Base-by-base conservation (phyloP, 345 rosid species). In the Balakata baccata region DNA sequence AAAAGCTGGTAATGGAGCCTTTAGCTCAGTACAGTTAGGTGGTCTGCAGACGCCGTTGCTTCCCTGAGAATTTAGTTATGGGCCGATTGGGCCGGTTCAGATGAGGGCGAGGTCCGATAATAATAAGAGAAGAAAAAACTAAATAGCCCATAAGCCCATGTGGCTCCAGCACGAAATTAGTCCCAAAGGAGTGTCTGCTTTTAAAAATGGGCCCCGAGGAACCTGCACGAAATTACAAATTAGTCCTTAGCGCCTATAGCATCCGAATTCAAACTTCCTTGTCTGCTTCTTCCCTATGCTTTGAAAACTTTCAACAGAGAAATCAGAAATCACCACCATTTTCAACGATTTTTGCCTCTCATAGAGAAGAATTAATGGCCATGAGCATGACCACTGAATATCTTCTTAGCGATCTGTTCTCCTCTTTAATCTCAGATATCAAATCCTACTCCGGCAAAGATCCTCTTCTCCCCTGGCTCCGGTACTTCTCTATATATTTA, bases 391-490 rank as follows among this genome's bases (percentile, higher is more conserved):
- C 79, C 4, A 60, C 66, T 62, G 79, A 74, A 37, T 54, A 71
- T 66, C 79, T 75, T 72, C 77, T 74, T 76, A 83, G 74, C 79
- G 83, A 79, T 38, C 82, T 89, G 41, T 78, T 94, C 78, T 81
- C 94, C 80, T 87, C 98, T 37, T 56, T 92, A 45, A 81, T 92
- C 46, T 87, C 90, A 6, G 97, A 92, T 63, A 90, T 94, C 84
- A 83, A 91, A 80, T 81, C 92, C 70, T 92, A 90, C 85, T 57
- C 89, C 4, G 98, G 98, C 71, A 81, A 87, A 64, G 97, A 94
- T 64, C 89, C 89, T 59, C 89, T 94, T 50, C 91, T 90, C 69
- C 98, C 98, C 1, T 92, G 98, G 98, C 88, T 94, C 78, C 86
- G 94, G 98, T 92, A 85, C 77, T 59, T 25, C 50, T 10, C 39